phyloP scores from a whole-genome alignment of 129 eudicot species.

The Calendula officinalis region DNA sequence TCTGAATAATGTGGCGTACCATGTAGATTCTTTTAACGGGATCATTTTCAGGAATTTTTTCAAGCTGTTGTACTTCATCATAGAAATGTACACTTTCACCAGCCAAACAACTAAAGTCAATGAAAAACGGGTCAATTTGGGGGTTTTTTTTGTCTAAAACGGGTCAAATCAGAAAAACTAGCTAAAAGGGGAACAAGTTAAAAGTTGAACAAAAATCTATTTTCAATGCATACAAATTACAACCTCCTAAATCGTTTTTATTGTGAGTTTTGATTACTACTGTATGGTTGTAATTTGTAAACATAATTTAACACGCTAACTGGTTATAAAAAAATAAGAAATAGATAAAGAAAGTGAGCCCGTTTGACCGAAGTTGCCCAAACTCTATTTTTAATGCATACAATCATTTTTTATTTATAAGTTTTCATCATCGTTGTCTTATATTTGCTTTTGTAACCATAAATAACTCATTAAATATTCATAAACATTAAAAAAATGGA shows the following conservation, averaged over 20 bases:
- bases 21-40: constrained; percentile 80
- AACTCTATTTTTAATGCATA: too few relatives aligned
- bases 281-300: too few relatives aligned
- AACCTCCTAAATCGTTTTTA: too few relatives aligned
- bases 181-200: neutral
- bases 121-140: neutral
- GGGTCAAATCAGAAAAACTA: neutral
- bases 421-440: too few relatives aligned
- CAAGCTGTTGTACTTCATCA: constrained; percentile 77
- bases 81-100: constrained; percentile 93
- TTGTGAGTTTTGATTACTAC: too few relatives aligned
- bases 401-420: too few relatives aligned
- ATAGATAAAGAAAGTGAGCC: too few relatives aligned
- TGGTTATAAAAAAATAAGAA: too few relatives aligned
- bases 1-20: constrained; percentile 84
- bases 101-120: constrained; percentile 67
- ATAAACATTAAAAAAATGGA: neutral
- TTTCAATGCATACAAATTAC: neutral
- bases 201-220: neutral
- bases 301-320: too few relatives aligned
- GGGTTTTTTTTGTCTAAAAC: constrained; percentile 7
- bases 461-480: too few relatives aligned
- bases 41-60: constrained; percentile 59
- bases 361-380: too few relatives aligned
- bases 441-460: too few relatives aligned